phyloP scores from a whole-genome alignment of 148 eudicot species.

The Chenopodium formosanum region DNA sequence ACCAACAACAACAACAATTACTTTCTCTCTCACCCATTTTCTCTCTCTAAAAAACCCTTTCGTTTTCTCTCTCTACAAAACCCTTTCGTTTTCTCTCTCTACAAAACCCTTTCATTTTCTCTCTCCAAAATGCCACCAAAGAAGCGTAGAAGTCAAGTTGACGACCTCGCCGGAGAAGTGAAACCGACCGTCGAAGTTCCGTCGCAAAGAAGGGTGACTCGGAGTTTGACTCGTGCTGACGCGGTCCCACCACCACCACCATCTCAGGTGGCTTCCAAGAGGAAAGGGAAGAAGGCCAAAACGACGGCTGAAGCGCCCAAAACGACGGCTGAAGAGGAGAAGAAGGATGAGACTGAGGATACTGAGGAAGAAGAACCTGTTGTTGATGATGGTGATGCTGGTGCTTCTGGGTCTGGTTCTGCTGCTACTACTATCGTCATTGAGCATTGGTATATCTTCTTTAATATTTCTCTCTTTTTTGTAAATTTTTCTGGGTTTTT shows the following conservation, averaged over 20 bases:
- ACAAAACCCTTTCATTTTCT: too few species aligned
- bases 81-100: background rate
- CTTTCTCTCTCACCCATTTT: background rate
- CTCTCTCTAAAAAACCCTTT: background rate
- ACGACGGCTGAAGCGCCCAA: background rate
- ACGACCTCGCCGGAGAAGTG: background rate
- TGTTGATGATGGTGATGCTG: background rate
- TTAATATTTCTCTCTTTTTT: background rate
- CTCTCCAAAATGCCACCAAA: background rate
- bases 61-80: background rate
- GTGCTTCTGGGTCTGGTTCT: background rate
- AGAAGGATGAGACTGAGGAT: background rate
- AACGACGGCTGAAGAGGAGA: background rate
- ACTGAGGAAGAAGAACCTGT: background rate
- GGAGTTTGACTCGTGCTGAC: constrained; percentile 7
- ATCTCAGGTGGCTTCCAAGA: background rate
- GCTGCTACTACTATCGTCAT: constrained; percentile 19
- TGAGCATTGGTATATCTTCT: constrained; percentile 32
- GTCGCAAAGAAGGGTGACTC: constrained; percentile 13
- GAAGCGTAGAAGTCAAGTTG: background rate
- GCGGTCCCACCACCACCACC: background rate
- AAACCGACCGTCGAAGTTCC: background rate
- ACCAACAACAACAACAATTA: background rate
- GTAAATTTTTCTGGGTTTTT: background rate
- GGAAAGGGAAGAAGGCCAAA: background rate